These are phyloP conservation scores for Trifolium fragiferum DNA, from an alignment of 306 rosid genomes.

Conservation along the genomic window DNA sequence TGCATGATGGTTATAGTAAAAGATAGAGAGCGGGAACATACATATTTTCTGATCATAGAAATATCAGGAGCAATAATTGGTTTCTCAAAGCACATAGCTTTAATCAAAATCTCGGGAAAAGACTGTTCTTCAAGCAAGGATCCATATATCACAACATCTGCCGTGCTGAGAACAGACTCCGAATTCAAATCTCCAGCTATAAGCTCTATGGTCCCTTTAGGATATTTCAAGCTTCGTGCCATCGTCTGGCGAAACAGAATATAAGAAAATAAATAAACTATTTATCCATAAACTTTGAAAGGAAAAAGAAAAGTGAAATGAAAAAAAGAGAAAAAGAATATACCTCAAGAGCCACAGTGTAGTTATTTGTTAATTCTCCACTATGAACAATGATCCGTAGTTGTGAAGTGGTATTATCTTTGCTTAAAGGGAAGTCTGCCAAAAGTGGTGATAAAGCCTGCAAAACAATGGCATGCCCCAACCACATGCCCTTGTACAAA, in stretches of 20 bases:
- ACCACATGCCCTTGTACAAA: conserved; percentile 87
- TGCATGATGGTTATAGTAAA: conserved; percentile 8
- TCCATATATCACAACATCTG: conserved; percentile 85
- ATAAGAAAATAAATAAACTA: conserved; percentile 43
- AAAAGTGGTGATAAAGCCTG: conserved; percentile 76
- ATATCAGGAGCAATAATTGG: conserved; percentile 90
- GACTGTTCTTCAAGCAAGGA: conserved; percentile 83
- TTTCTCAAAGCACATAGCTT: conserved; percentile 92
- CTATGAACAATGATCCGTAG: conserved; percentile 73
- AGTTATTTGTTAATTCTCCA: conserved; percentile 73
- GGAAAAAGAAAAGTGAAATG: conserved; percentile 1
- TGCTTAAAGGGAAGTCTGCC: conserved; percentile 51
- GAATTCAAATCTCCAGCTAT: conserved; percentile 64
- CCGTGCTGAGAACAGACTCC: conserved; percentile 59
- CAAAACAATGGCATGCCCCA: conserved; percentile 88
- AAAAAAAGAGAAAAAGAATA: background rate
- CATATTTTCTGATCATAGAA: conserved; percentile 79
- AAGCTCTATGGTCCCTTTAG: conserved; percentile 72
- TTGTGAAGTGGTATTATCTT: conserved; percentile 53
- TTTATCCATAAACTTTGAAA: conserved; percentile 38
- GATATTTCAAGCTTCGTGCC: conserved; percentile 79
- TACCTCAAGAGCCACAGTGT: conserved; percentile 80
- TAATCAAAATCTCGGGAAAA: conserved; percentile 79
- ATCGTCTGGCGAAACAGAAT: conserved; percentile 62
- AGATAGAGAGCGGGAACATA: conserved; percentile 49